These are phyloP conservation scores for Fremontodendron californicum DNA, from an alignment of 345 rosid species.

Conservation along the genomic window DNA sequence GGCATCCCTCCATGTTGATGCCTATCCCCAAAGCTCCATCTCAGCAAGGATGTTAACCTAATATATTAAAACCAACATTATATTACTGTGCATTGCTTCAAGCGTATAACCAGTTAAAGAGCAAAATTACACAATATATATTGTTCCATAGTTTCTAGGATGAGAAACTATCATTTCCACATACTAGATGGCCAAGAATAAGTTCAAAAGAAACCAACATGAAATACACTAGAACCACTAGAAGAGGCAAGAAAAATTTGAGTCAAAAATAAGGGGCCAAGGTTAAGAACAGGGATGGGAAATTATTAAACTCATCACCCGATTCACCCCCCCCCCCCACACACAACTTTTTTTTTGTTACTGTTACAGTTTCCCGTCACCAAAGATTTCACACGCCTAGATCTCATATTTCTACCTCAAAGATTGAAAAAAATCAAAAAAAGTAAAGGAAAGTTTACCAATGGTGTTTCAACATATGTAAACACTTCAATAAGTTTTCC, in stretches of 20 bases:
- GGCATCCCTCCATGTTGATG: slow-evolving; percentile 87
- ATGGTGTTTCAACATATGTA: slow-evolving; percentile 38
- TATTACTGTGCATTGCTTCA: not conserved
- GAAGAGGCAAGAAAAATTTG: slow-evolving; percentile 4
- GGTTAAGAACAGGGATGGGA: not conserved
- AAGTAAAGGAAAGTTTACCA: slow-evolving; percentile 49
- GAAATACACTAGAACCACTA: not conserved
- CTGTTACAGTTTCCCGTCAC: not conserved
- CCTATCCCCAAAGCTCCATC: slow-evolving; percentile 98
- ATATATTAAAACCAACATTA: slow-evolving; percentile 3
- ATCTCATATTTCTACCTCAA: slow-evolving; percentile 9
- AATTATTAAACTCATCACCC: not conserved
- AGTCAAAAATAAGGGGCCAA: not conserved
- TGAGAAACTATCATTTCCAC: slow-evolving; percentile 6
- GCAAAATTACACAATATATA: not conserved
- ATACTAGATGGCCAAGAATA: not conserved
- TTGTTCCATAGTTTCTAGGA: not conserved
- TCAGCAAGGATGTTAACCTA: slow-evolving; percentile 90
- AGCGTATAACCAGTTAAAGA: not conserved
- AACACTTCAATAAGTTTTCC: not conserved
- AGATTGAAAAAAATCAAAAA: not conserved
- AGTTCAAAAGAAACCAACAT: not conserved
- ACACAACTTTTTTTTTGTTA: not conserved
- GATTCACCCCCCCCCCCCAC: no score
- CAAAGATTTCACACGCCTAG: not conserved